Percentiles rank a stretch among this genome's conserved stretches.
Evolutionary conservation across 169 alveolate species (phyloP).

Genomic region (Plasmodium cynomolgi): DNA sequence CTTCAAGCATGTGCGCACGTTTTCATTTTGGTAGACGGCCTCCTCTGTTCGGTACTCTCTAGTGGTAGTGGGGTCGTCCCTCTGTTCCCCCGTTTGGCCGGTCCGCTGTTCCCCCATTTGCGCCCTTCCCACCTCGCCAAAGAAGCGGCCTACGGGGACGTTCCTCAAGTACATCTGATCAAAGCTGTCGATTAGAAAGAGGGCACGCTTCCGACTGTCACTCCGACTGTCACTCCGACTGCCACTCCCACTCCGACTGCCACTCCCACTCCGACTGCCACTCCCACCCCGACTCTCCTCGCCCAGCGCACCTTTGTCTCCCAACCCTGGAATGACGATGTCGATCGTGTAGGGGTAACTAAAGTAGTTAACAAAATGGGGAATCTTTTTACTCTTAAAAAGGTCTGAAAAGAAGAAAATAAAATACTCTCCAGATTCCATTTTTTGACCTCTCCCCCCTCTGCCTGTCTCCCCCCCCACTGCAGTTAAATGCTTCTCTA

Average conservation of each 20-base stretch:
- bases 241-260: neutral
- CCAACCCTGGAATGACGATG: conserved; percentile 9
- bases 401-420: conserved; percentile 64
- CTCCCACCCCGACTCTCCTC: neutral
- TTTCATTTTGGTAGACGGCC: neutral
- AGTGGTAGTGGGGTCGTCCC: neutral
- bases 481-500: conserved; percentile 3
- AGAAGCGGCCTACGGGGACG: conserved; percentile 6
- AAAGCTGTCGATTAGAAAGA: conserved; percentile 26
- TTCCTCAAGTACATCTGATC: conserved; percentile 28
- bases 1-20: conserved; percentile 9
- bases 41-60: neutral
- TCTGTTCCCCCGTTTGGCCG: neutral
- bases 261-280: neutral
- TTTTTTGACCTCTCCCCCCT: neutral
- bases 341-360: conserved; percentile 40
- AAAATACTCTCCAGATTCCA: conserved; percentile 5
- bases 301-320: neutral
- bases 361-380: conserved; percentile 35
- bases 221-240: neutral
- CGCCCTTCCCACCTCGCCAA: neutral
- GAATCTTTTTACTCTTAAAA: conserved; percentile 27
- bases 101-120: neutral
- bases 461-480: neutral
- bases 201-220: conserved; percentile 2